These are phyloP conservation scores for Dryadomyces quercivorus DNA, from an alignment of 2,329 filamentous ascomycete species.

Conservation along the genomic window DNA sequence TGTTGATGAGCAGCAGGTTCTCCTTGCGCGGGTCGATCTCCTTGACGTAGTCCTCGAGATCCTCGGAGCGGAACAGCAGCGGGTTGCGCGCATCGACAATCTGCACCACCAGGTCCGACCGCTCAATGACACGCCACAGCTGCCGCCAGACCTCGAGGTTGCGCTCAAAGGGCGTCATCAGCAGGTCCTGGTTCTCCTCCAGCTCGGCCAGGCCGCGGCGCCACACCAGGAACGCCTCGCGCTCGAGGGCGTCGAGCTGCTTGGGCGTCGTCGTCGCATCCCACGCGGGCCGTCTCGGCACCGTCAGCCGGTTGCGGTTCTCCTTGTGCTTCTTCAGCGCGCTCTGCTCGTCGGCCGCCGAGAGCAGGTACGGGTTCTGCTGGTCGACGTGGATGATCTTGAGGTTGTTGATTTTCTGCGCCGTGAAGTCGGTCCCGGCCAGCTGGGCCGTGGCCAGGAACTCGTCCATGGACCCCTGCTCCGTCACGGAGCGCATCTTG, in stretches of 20 bases:
- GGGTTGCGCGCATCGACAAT: slow-evolving; percentile 97
- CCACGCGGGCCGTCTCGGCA: slow-evolving; percentile 84
- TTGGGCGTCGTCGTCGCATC: slow-evolving; percentile 71
- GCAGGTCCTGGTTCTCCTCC: slow-evolving; percentile 83
- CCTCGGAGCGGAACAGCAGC: slow-evolving; percentile 83
- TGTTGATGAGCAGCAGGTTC: slow-evolving; percentile 91
- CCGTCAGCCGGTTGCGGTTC: slow-evolving; percentile 69
- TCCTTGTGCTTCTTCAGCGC: slow-evolving; percentile 70
- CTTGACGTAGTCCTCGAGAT: slow-evolving; percentile 89
- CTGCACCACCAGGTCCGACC: slow-evolving; percentile 90
- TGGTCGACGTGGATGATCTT: slow-evolving; percentile 97
- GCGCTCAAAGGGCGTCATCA: slow-evolving; percentile 96
- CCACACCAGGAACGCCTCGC: slow-evolving; percentile 76
- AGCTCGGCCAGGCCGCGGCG: slow-evolving; percentile 80
- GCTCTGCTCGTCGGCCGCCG: slow-evolving; percentile 68
- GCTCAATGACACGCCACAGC: slow-evolving; percentile 93
- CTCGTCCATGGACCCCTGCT: slow-evolving; percentile 92
- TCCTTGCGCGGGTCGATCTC: slow-evolving; percentile 79
- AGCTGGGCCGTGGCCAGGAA: slow-evolving; percentile 92
- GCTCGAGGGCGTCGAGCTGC: slow-evolving; percentile 68
- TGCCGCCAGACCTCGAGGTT: slow-evolving; percentile 98
- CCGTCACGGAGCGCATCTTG: slow-evolving; percentile 98
- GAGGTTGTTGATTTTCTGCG: slow-evolving; percentile 97
- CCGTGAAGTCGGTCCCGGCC: slow-evolving; percentile 97
- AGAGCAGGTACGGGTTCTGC: slow-evolving; percentile 87